Base-by-base conservation (phyloP, 2,329 filamentous ascomycete genomes). In the Alternaria dauci region DNA sequence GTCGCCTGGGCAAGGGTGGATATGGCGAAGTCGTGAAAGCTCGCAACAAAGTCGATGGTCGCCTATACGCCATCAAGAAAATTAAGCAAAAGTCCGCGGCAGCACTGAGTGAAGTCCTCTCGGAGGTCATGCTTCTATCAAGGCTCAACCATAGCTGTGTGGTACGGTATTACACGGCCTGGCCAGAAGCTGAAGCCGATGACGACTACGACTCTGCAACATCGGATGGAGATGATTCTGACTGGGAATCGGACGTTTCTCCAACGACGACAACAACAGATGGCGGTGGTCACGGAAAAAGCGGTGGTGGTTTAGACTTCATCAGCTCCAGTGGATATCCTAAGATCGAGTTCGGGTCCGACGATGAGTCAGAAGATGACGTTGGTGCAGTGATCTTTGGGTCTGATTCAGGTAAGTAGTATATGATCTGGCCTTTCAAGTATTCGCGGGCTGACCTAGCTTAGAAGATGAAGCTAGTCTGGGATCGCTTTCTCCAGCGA, bases 11-110 rank as follows among this genome's bases (percentile, higher is more conserved):
- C 3, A 96, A 94, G 76, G 95, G 95, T 43, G 95, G 94, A 0
- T 99, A 97, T 79, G 95, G 95, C 5, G 93, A 97, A 79, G 95
- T 99, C 23, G 93, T 98, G 56, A 96, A 97, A 77, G 94, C 94
- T 3, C 88, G 94, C 32, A 96, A 97, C 78, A 97, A 95, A 80
- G 87, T 97, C 4, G 95, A 98, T 75, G 92, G 92, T 0, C 91
- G 94, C 59, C 90, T 96, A 43, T 99, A 98, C 79, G 95, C 95
- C 18, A 92, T 99, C 75, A 99, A 99, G 78, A 97, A 98, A 76
- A 95, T 99, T 63, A 92, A 89, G 1, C 92, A 95, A 68, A 89
- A 90, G 52, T 92, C 92, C 1, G 87, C 91, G 26, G 86, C 89
- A 11, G 83, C 85, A 5, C 83, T 98, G 39, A 94, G 91, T 0